These are phyloP conservation scores for Xylariaceae sp. DNA, from an alignment of 2,329 filamentous ascomycete genomes.

Conservation along the genomic window DNA sequence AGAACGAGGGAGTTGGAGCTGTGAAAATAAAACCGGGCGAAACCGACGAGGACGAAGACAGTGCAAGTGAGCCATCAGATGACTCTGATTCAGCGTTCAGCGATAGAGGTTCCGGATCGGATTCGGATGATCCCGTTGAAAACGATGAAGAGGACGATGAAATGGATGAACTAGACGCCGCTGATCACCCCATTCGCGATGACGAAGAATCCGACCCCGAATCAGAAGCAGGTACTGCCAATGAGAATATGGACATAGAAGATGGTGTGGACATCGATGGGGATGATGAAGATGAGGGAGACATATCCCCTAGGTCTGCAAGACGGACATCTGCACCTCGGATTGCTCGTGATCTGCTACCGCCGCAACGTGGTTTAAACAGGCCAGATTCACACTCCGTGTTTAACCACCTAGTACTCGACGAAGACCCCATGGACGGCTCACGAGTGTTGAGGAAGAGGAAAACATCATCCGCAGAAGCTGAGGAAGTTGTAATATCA, in stretches of 20 bases:
- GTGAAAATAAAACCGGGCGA: conserved; percentile 52
- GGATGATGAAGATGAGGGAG: conserved; percentile 22
- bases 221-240: conserved; percentile 24
- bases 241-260: conserved; percentile 25
- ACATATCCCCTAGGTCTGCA: conserved; percentile 36
- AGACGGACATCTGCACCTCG: conserved; percentile 58
- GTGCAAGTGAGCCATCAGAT: conserved; percentile 32
- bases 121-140: conserved; percentile 29
- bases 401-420: conserved; percentile 66
- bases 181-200: conserved; percentile 20
- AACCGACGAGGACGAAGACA: conserved; percentile 40
- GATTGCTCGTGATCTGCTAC: conserved; percentile 65
- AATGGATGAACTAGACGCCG: conserved; percentile 31
- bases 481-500: conserved; percentile 48
- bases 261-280: conserved; percentile 25
- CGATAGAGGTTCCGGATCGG: conserved; percentile 28
- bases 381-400: conserved; percentile 70
- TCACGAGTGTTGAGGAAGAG: conserved; percentile 76
- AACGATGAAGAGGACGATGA: conserved; percentile 31
- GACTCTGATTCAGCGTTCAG: conserved; percentile 28
- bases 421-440: conserved; percentile 69
- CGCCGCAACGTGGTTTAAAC: conserved; percentile 57
- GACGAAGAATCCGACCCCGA: conserved; percentile 31
- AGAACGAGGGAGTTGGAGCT: conserved; percentile 51
- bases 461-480: conserved; percentile 68